Evolutionary conservation across 352 stramenopile genomes (phyloP), one percentile per base, ranked within the genome.

Genomic region (Paralagenidium karlingii): DNA sequence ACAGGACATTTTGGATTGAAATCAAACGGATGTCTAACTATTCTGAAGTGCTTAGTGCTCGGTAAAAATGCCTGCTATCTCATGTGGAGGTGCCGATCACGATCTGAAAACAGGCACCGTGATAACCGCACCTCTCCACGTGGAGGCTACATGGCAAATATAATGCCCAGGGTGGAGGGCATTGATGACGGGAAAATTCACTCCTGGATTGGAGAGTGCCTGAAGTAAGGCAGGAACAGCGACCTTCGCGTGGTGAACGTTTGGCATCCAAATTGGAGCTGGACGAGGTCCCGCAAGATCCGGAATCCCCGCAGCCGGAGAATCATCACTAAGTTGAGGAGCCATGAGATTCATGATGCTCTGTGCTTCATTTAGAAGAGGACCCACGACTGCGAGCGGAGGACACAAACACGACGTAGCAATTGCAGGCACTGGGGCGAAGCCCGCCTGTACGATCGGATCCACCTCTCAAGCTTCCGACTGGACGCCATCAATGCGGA

Each of bases 81-180:
- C n/a, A n/a, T n/a, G n/a, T n/a, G n/a, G n/a, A n/a, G n/a, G n/a
- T 37, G 21, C 6, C 22, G 13, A 16, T 50, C 43, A 50, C 34
- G 25, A 34, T 45, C n/a, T 46, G 39, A 53, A 47, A 28, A 53
- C 28, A 13, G 45, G 45, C 24, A 53, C 45, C 12, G 30, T 42
- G 24, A 53, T 15, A 0, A 33, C n/a, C 26, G 45, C 32, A 27
- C 24, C 33, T 26, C 20, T n/a, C 45, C 38, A 47, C n/a, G 13
- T 1, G 21, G 38, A 53, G 2, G 38, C 19, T 33, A 53, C 31
- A 21, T 47, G 32, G 26, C 45, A 53, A 9, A 47, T 15, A 15
- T 53, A 53, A 18, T 19, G 4, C 22, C 45, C 39, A 3, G 2
- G 10, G 22, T 47, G 31, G 9, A 53, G 12, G 1, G 5, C 33